Evolutionary conservation across 805 yeast species (phyloP).

Genomic region (Ogataea dorogensis): DNA sequence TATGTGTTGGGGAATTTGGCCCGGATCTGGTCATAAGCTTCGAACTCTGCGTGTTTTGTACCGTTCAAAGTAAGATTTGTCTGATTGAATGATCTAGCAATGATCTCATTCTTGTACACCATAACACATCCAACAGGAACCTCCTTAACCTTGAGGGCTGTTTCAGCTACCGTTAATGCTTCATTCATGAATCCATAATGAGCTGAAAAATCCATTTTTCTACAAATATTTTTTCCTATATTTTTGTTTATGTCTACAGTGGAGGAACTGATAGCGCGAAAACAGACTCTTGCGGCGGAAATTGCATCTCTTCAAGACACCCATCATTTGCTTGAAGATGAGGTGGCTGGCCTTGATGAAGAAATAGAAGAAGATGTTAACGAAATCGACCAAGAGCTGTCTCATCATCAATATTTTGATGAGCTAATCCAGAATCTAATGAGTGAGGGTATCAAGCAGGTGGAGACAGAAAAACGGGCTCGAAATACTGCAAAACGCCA

Average conservation of each 20-base stretch:
- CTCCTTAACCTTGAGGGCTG: constrained; percentile 65
- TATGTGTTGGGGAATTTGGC: constrained; percentile 29
- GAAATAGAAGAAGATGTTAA: constrained; percentile 7
- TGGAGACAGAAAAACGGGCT: constrained; percentile 14
- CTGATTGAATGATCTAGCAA: constrained; percentile 80
- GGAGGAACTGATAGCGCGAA: constrained; percentile 4
- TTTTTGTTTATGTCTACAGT: constrained; percentile 1
- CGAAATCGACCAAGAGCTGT: constrained; percentile 16
- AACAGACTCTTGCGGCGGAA: constrained; percentile 1
- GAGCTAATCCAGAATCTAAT: constrained; percentile 25
- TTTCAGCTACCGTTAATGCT: constrained; percentile 56
- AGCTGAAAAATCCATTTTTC: constrained; percentile 1
- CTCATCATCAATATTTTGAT: constrained; percentile 33
- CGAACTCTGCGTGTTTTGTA: constrained; percentile 88
- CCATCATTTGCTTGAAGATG: constrained; percentile 1
- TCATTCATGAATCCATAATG: constrained; percentile 45
- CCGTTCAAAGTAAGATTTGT: constrained; percentile 86
- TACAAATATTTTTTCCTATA: constrained; percentile 1
- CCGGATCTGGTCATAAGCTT: constrained; percentile 63
- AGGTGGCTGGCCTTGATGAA: constrained; percentile 3
- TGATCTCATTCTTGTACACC: constrained; percentile 47
- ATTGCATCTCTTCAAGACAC: constrained; percentile 1
- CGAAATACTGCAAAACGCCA: constrained; percentile 3
- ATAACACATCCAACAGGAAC: constrained; percentile 86
- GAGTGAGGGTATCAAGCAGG: constrained; percentile 21